Evolutionary conservation across 108 stramenopile species (phyloP), one percentile per base, ranked within the genome.

Genomic region (Pseudonitzschia multiseries): DNA sequence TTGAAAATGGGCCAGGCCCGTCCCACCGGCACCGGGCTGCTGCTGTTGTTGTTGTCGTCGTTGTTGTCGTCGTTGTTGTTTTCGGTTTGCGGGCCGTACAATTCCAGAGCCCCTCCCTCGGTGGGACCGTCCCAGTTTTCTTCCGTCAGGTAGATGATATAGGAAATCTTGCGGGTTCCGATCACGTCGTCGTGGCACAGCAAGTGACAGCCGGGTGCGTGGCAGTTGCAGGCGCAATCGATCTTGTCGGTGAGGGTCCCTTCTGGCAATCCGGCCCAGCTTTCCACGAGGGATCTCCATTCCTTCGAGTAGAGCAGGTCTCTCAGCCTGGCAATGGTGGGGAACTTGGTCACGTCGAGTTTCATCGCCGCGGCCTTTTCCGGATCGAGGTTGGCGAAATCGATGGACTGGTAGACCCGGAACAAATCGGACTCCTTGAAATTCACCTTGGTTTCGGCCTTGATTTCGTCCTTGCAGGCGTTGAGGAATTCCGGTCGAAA

Each of bases 101-200:
- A 73, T 75, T 98, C 97, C 31, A 98, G 76, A 14, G 88, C 81
- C 2, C 98, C 98, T 17, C 98, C 98, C 68, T 98, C 97, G 54
- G 81, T 84, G 28, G 81, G 84, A 40, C 60, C 66, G 74, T 83
- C 89, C 84, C 87, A 89, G 68, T 83, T 89, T n/a, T 76, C 77
- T 57, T 89, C 92, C 10, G 96, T 95, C 69, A 98, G 83, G 65
- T 98, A 98, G 4, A 98, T 83, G 43, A 98, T 97, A 75, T 90
- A 98, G 4, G 92, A 93, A 15, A 98, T 81, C 67, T 92, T 86
- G 31, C 98, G 72, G 0, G 93, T 97, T 0, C 96, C 96, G 74
- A 98, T 98, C 43, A 97, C 97, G 79, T 98, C 98, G 68, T 98
- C 98, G 76, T 98, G 98, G 78, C 97, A 97, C 1, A 98, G 82